These are phyloP conservation scores for Cryptococcus depauperatus DNA, from an alignment of 1,284 basidiomycete genomes.

Conservation along the genomic window DNA sequence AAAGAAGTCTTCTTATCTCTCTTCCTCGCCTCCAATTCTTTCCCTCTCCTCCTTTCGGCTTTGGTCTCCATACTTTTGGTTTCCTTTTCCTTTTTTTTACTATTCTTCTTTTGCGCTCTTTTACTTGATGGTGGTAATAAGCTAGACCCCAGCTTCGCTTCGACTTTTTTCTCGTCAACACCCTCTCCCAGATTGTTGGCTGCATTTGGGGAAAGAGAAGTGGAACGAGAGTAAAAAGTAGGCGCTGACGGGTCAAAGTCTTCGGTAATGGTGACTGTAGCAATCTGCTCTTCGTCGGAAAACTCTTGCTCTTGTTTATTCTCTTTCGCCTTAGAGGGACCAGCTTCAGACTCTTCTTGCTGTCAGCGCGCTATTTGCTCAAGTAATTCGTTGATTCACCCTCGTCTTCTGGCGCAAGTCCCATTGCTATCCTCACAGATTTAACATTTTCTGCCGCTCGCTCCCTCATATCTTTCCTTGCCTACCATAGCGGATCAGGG, in stretches of 20 bases:
- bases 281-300: conserved; percentile 43
- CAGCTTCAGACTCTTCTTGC: conserved; percentile 17
- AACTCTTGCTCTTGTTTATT: conserved; percentile 33
- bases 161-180: conserved; percentile 4
- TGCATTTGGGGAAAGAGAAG: conserved; percentile 12
- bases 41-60: conserved; percentile 38
- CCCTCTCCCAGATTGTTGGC: conserved; percentile 1
- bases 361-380: conserved; percentile 4
- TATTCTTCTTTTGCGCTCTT: conserved; percentile 23
- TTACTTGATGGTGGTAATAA: conserved; percentile 36
- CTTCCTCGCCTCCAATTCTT: conserved; percentile 37
- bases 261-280: conserved; percentile 44
- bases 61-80: conserved; percentile 41
- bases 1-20: conserved; percentile 35
- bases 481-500: conserved; percentile 13
- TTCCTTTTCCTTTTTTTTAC: conserved; percentile 25
- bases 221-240: not conserved
- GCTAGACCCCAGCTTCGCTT: no score
- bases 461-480: conserved; percentile 36
- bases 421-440: conserved; percentile 39
- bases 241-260: conserved; percentile 39
- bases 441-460: conserved; percentile 40
- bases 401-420: conserved; percentile 28
- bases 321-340: conserved; percentile 14
- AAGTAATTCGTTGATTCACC: conserved; percentile 1